Evolutionary conservation across 495 filamentous ascomycete genomes (phyloP), one percentile per base, ranked within the genome.

Genomic region (Extremus antarcticus): DNA sequence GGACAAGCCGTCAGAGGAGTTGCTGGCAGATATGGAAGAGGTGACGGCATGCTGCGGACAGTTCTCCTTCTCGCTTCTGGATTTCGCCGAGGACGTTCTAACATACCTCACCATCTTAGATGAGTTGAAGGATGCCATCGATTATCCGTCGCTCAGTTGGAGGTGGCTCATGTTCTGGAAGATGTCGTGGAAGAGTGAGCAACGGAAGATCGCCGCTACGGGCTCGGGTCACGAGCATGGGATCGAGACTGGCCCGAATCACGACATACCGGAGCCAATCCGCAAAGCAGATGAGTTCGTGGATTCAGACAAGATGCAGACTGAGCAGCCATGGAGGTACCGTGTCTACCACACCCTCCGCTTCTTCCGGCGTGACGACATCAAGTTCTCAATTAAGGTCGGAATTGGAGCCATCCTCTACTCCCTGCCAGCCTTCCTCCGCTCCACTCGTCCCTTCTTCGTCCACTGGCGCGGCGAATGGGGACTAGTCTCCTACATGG

Each of bases 401-500:
- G 92, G 92, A 23, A 75, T 85, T 19, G 92, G 92, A 29, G 92
- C 91, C 11, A 77, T 86, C 11, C 70, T 95, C 1, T 96, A 89
- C 71, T 90, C 88, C 19, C 75, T 94, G 60, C 84, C 88, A 45
- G 82, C 92, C 7, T 98, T 95, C 65, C 73, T 96, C 51, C 78
- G 82, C 8, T 71, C 75, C 3, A 92, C 86, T 15, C 76, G 88
- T 52, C 86, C 89, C 0, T 74, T 84, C 43, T 98, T 95, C 63
- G 75, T 78, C 20, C 86, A 85, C 59, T 98, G 90, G 90, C 75
- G 91, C 61, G 92, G 91, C 0, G 92, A 98, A 76, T 98, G 92
- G 92, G 92, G 91, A 13, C 74, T 97, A 1, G 67, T 97, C 38
- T 95, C 91, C 0, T 98, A 95, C 71, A 98, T 98, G 92, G 78